Conservation (phyloP, 2,329 filamentous ascomycete species). For the Hypoxylon sp. region DNA sequence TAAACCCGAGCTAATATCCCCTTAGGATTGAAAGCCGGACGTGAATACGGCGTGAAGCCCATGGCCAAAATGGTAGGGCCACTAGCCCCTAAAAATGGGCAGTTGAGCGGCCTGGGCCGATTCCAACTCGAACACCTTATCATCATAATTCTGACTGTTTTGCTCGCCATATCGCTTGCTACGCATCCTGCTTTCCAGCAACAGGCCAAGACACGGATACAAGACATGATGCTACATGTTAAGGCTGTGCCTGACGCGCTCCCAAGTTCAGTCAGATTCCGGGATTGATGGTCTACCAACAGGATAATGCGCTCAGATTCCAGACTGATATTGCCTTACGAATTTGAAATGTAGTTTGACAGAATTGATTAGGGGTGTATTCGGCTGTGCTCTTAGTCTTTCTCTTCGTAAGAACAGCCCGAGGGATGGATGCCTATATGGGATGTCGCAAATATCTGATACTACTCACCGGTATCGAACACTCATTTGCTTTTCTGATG, state of each 20-base stretch:
- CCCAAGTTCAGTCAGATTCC: conserved; percentile 36
- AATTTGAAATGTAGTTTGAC: neutral
- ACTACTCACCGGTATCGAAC: neutral
- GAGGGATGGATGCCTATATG: neutral
- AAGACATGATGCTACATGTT: conserved; percentile 39
- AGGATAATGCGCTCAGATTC: neutral
- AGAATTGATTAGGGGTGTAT: too few species aligned
- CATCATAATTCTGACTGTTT: conserved; percentile 33
- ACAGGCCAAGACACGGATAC: conserved; percentile 47
- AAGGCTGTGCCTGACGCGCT: conserved; percentile 29
- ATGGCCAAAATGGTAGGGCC: conserved; percentile 60
- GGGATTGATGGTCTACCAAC: conserved; percentile 2
- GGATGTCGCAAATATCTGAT: neutral
- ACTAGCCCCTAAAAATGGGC: conserved; percentile 49
- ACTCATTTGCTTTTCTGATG: neutral
- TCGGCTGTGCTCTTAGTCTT: neutral
- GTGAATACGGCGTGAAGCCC: conserved; percentile 55
- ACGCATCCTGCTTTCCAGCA: conserved; percentile 50
- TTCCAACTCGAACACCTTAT: conserved; percentile 38
- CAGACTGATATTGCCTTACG: neutral
- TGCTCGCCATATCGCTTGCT: conserved; percentile 48
- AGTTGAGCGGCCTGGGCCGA: conserved; percentile 11
- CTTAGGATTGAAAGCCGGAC: conserved; percentile 47
- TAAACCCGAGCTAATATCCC: neutral
- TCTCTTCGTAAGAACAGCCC: neutral